Evolutionary conservation across 2,329 filamentous ascomycete genomes (phyloP), one percentile per base, ranked within the genome.

Genomic region (Xylaria hypoxylon): DNA sequence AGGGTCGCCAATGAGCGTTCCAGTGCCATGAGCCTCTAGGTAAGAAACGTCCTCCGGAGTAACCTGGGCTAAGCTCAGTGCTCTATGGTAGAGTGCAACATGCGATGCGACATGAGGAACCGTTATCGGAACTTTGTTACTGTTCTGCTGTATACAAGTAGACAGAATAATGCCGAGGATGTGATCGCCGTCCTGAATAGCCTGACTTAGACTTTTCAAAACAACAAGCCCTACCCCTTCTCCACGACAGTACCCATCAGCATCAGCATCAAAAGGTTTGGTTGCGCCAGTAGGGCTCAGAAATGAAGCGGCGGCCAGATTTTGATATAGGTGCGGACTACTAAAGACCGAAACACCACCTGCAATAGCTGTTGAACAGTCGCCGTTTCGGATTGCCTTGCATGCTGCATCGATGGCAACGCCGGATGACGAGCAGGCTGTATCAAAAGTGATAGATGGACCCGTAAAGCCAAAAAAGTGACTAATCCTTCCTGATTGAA

Each of bases 181-280:
- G 0, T 76, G 74, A 69, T 88, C 82, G 0, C 80, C 79, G 40
- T 86, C 84, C 2, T 71, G 70, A 0, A 86, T 22, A 0, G 86
- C 86, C 28, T 79, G 74, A 0, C 78, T 74, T 0, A 86, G 72
- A 2, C 72, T 78, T 74, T 88, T 88, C 0, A 88, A 67, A 1
- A 86, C 70, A 0, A 88, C 70, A 0, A 78, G 70, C 0, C 73
- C 82, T 2, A 80, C 73, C 0, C 81, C 86, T 62, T 89, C 86
- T 0, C 80, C 85, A 4, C 85, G 78, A 11, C 81, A 85, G 69
- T 87, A 89, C 0, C 86, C 86, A 67, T 85, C 80, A 0, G 80
- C 85, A 2, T 71, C 70, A 0, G 75, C 68, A 60, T 84, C 83
- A 45, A 80, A 82, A 15, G 75, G 73, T 50, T 78, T 73, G 53